Conservation (phyloP, 1,284 basidiomycete species). For the Apiotrichum domesticum region DNA sequence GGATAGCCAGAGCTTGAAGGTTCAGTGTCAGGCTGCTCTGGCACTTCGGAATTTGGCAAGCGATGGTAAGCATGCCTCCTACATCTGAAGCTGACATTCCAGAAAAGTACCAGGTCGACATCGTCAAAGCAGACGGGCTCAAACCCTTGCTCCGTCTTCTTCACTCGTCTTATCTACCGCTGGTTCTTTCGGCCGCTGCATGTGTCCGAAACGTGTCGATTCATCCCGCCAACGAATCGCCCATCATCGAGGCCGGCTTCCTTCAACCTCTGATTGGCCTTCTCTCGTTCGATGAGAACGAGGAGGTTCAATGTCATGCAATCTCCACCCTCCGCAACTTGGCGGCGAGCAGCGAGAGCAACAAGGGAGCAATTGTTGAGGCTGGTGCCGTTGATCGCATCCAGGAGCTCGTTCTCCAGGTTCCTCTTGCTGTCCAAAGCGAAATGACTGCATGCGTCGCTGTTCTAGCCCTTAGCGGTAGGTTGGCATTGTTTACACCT, state of each 20-base stretch:
- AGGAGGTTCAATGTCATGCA: constrained; percentile 99
- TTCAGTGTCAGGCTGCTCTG: constrained; percentile 96
- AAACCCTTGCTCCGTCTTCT: constrained; percentile 87
- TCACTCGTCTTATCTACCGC: constrained; percentile 95
- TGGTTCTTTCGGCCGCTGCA: constrained; percentile 96
- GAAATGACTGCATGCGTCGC: constrained; percentile 99
- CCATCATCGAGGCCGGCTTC: constrained; percentile 98
- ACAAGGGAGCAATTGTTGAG: constrained; percentile 96
- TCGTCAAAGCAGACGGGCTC: constrained; percentile 92
- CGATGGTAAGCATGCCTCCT: constrained; percentile 62
- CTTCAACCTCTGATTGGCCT: constrained; percentile 92
- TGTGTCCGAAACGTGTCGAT: constrained; percentile 99
- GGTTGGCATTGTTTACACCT: constrained; percentile 7
- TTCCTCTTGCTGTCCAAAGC: constrained; percentile 94
- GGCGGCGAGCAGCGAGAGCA: constrained; percentile 95
- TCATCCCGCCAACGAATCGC: constrained; percentile 96
- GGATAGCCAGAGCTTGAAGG: constrained; percentile 96
- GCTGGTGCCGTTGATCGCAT: constrained; percentile 98
- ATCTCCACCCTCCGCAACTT: constrained; percentile 96
- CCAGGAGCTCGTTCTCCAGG: constrained; percentile 90
- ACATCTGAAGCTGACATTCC: constrained; percentile 6
- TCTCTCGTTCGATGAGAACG: constrained; percentile 95
- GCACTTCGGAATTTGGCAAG: constrained; percentile 95
- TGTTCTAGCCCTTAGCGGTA: constrained; percentile 84
- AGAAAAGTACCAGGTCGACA: constrained; percentile 99